Evolutionary conservation across 2,329 filamentous ascomycete genomes (phyloP), one percentile per base, ranked within the genome.

Genomic region (Orbilia ellipsospora): DNA sequence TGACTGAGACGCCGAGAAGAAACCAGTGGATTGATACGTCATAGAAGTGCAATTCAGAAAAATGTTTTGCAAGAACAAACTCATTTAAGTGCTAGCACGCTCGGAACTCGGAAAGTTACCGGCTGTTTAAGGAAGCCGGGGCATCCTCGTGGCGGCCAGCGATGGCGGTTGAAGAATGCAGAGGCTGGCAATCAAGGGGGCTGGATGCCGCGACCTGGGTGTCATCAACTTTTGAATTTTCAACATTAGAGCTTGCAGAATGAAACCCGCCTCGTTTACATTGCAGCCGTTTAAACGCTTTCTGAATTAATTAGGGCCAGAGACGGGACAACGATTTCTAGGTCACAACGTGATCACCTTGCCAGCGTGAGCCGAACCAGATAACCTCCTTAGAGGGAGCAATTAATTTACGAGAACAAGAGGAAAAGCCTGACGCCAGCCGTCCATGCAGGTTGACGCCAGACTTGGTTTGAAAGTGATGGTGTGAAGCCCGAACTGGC

Each of bases 101-200:
- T 74, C 70, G 70, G 70, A 74, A 74, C 63, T 74, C 70, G 70
- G 70, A 63, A 74, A 74, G 70, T 74, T 68, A 74, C 70, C 70
- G 70, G 63, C 70, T 74, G 70, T 74, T 67, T 68, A 54, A 28
- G 54, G 63, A 57, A 63, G 70, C 57, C 70, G 63, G 70, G 70
- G 70, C 63, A 74, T 74, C 70, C 70, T 74, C 70, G 70, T 68
- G 70, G 70, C 63, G 63, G 62, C 40, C 68, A 73, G 36, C 65
- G 61, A 65, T 65, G 68, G 68, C 61, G 60, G 69, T 56, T 74
- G 63, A 60, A 63, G 48, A 42, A 50, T 51, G 57, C 56, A 63
- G 23, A 64, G 57, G 51, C 62, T 68, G 63, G 70, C 70, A 63
- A 28, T 56, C 70, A 68, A 68, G 48, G 45, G 44, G 44, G 44